Conservation (phyloP, 148 eudicot genomes). For the Gaultheria prostrata region DNA sequence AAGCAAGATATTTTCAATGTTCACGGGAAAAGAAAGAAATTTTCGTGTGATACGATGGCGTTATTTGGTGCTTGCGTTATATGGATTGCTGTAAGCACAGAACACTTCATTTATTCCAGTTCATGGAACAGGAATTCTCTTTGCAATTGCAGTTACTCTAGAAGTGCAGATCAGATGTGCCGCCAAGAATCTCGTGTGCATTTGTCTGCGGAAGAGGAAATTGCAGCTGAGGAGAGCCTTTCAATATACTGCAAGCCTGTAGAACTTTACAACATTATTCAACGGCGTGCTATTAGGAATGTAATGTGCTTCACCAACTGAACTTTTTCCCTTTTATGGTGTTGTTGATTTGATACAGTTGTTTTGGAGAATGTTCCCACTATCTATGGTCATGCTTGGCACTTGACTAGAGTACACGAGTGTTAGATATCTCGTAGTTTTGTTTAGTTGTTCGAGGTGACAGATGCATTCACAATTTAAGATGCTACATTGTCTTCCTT, state of each 20-base stretch:
- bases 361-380: neutral
- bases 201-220: conserved; percentile 79
- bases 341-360: neutral
- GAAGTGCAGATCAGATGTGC: conserved; percentile 73
- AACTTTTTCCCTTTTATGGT: neutral
- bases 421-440: neutral
- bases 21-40: neutral
- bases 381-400: neutral
- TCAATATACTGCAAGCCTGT: conserved; percentile 93
- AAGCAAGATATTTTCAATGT: neutral
- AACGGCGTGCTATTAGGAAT: conserved; percentile 66
- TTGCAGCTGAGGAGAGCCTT: conserved; percentile 79
- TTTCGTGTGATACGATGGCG: neutral
- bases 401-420: neutral
- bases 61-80: conserved; percentile 7
- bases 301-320: conserved; percentile 32
- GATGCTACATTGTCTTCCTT: neutral
- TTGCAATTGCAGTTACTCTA: conserved; percentile 59
- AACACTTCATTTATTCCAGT: conserved; percentile 19
- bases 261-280: conserved; percentile 93
- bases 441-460: conserved; percentile 5
- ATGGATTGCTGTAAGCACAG: neutral
- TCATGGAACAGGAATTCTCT: conserved; percentile 30
- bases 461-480: neutral
- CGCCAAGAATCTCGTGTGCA: conserved; percentile 63